Conservation (phyloP, 1,284 basidiomycete species). For the Puccinia coronata region DNA sequence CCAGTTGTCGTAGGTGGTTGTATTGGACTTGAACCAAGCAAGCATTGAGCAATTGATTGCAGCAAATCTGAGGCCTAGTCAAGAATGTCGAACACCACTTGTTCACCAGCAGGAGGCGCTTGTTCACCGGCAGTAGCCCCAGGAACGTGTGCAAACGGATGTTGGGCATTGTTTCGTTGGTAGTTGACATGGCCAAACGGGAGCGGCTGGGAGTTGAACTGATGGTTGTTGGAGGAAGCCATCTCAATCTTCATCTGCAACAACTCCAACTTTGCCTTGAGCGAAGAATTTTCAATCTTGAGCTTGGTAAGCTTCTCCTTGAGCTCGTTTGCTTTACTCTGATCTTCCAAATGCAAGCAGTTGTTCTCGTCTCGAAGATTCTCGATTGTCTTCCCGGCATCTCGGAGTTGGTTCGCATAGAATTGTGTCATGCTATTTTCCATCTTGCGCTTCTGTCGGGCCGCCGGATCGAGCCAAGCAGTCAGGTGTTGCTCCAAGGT, state of each 20-base stretch:
- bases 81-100: no score
- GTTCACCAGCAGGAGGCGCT: no score
- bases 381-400: not conserved
- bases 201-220: not conserved
- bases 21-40: no score
- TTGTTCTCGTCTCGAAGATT: not conserved
- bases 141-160: no score
- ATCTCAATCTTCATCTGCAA: not conserved
- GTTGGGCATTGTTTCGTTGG: no score
- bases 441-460: no score
- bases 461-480: no score
- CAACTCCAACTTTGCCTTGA: not conserved
- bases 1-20: no score
- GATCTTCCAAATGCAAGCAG: not conserved
- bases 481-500: no score
- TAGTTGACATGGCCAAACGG: not conserved
- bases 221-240: not conserved
- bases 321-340: not conserved
- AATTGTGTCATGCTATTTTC: not conserved
- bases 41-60: no score
- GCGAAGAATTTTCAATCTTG: not conserved
- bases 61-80: no score
- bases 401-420: not conserved
- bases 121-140: no score
- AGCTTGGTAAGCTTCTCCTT: not conserved